Base-by-base conservation (phyloP, 306 rosid species). In the Prunus mongolica region DNA sequence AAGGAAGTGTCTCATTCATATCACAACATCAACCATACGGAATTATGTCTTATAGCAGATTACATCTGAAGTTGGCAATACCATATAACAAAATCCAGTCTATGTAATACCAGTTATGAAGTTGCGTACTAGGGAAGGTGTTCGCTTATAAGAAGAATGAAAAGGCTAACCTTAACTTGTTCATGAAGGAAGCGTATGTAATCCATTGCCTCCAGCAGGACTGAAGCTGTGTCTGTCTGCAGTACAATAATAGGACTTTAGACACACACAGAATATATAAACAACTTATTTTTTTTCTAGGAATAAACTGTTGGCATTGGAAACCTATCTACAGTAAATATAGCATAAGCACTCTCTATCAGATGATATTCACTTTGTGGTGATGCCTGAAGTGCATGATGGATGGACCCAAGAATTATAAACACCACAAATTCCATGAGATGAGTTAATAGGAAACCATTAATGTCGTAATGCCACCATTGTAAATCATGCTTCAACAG, bases 221-320 rank as follows among this genome's bases (percentile, higher is more conserved):
- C 99, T 78, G 99, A 95, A 75, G 99, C 97, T 28, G 99, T 95
- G 81, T 95, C 99, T 15, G 99, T 90, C 99, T 95, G 97, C 93
- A 87, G 75, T 25, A 68, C 71, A 67, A 80, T 75, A 25, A 57
- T 65, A 34, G 74, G 28, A 69, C 66, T 64, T 81, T 24, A 74
- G 74, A 82, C 66, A 50, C 45, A 10, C 38, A 10, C 58, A 32
- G 67, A 46, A 65, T 66, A 34, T 28, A 16, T 10, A 49, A 75
- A 56, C 71, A 76, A 73, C 65, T 54, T 32, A 3, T 13, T 6
- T n/a, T 9, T 18, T 55, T 55, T 55, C n/a, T 6, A 55, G 61
- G 61, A 55, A 55, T 10, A n/a, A 1, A n/a, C 25, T 16, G 19
- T 55, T 34, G 41, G 41, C 1, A 34, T 34, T 34, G 41, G 41